A percentile compares a stretch with the other conserved stretches of the same genome.
Conservation (phyloP, 257 asterid species). For the Gentiana macrophylla region DNA sequence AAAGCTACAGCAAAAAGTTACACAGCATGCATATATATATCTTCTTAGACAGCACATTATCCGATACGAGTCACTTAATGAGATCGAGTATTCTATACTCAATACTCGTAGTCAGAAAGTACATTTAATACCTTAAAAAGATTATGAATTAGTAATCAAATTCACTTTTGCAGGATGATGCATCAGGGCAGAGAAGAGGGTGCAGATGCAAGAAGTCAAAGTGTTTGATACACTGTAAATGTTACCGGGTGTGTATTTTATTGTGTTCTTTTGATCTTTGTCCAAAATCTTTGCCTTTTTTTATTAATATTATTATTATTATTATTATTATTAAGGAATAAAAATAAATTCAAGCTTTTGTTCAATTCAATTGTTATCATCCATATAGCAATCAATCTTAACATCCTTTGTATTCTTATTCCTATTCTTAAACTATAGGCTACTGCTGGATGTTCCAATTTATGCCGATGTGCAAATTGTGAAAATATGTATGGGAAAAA, state of each 20-base stretch:
- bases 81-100: no score
- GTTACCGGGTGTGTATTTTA: constrained; percentile 53
- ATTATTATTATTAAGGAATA: no score
- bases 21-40: no score
- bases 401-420: background rate
- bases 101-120: no score
- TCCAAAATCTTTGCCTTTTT: background rate
- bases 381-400: background rate
- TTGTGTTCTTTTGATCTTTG: background rate
- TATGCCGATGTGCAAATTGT: constrained; percentile 87
- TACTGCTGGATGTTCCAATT: constrained; percentile 73
- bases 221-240: constrained; percentile 79
- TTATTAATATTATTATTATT: no score
- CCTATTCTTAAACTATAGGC: constrained; percentile 25
- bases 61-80: no score
- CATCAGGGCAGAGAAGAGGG: constrained; percentile 68
- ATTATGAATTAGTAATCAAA: no score
- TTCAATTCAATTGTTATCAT: background rate
- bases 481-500: constrained; percentile 53
- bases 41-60: no score
- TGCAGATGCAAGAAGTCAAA: constrained; percentile 88
- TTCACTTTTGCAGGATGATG: constrained; percentile 35
- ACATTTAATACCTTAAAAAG: no score
- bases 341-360: no score
- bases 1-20: no score